Conservation (phyloP, 1,284 basidiomycete species). For the Pulveroboletus sp. region DNA sequence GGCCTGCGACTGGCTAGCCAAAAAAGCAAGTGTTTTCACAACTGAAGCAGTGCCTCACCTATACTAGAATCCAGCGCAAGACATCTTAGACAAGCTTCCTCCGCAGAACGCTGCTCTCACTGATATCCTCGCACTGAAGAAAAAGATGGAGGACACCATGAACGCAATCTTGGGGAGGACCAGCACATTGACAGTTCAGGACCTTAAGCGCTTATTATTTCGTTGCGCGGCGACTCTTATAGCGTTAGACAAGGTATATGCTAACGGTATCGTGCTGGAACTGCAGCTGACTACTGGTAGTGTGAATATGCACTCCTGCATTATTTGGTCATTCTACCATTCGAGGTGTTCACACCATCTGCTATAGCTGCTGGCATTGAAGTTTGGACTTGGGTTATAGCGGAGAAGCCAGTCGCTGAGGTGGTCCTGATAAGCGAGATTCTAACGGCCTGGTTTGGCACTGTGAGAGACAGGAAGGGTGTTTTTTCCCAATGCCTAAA, state of each 20-base stretch:
- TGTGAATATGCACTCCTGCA: slow-evolving; percentile 87
- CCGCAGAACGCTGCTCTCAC: slow-evolving; percentile 55
- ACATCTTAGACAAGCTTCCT: slow-evolving; percentile 63
- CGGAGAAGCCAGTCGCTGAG: slow-evolving; percentile 78
- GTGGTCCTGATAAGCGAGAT: slow-evolving; percentile 84
- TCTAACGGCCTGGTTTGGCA: slow-evolving; percentile 83
- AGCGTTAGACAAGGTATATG: slow-evolving; percentile 62
- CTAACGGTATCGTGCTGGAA: background rate
- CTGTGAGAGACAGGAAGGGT: slow-evolving; percentile 76
- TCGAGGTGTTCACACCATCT: slow-evolving; percentile 86
- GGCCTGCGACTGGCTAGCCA: slow-evolving; percentile 71
- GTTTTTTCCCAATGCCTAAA: slow-evolving; percentile 82
- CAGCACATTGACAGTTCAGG: slow-evolving; percentile 72
- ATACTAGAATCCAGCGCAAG: slow-evolving; percentile 41
- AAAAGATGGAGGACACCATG: slow-evolving; percentile 69
- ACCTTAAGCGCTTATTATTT: slow-evolving; percentile 85
- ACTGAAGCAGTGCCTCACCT: background rate
- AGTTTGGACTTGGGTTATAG: slow-evolving; percentile 96
- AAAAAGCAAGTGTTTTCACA: slow-evolving; percentile 42
- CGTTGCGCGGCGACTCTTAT: slow-evolving; percentile 84
- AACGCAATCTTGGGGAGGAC: slow-evolving; percentile 71
- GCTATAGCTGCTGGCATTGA: slow-evolving; percentile 88
- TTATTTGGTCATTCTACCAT: slow-evolving; percentile 86
- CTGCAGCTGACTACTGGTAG: slow-evolving; percentile 39
- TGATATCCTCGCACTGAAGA: slow-evolving; percentile 68